Base-by-base conservation (phyloP, 2,329 filamentous ascomycete species). In the Diaporthe capsici region DNA sequence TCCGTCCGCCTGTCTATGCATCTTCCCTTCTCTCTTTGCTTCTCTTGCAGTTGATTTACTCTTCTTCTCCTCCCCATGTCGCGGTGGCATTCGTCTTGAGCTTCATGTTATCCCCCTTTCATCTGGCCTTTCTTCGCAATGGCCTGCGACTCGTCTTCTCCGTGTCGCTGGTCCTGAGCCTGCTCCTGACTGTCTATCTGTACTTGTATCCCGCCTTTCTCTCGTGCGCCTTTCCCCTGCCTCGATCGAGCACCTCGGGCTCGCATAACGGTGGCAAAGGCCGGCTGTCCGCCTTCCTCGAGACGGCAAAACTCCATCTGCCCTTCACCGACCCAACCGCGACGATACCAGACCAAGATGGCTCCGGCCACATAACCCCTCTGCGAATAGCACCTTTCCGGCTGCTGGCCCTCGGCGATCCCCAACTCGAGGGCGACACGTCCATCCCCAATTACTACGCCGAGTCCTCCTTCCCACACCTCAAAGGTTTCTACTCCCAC, bases 381-480 rank as follows among this genome's bases (percentile, higher is more conserved):
- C 80, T 76, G 60, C 81, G 78, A 73, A 78, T 82, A 44, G 94
- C 95, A 4, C 95, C 95, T 0, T 98, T 98, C 81, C 91, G 96
- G 75, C 91, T 98, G 4, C 92, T 98, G 20, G 92, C 95, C 1
- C 90, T 98, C 31, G 96, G 94, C 76, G 96, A 98, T 83, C 96
- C 96, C 7, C 96, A 98, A 83, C 90, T 98, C 72, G 96, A 98
- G 85, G 96, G 96, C 80, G 95, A 98, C 82, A 95, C 94, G 2
- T 95, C 94, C 9, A 92, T 98, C 37, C 94, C 93, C 22, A 89
- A 88, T 72, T 85, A 87, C 49, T 86, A 88, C 77, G 83, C 88
- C 51, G 86, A 72, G 22, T 70, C 88, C 61, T 82, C 86, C 1
- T 89, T 92, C 70, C 90, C 90, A 1, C 89, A 92, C 79, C 79